Evolutionary conservation across 768 basidiomycete genomes (phyloP).

Genomic region (Kondoa subrosea): DNA sequence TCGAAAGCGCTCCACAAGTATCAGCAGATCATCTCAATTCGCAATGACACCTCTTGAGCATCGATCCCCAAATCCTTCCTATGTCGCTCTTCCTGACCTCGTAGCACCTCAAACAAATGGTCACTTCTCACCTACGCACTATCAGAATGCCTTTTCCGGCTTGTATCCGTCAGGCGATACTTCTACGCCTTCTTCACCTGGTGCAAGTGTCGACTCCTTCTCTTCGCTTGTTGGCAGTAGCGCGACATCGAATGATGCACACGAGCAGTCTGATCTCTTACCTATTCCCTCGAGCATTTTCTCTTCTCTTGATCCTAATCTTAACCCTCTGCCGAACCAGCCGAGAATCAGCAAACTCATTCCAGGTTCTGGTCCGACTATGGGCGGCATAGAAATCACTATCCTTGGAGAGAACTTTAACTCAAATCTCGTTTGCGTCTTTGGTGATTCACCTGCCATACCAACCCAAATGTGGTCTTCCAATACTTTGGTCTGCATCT

Average conservation of each 20-base stretch:
- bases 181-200: slow-evolving; percentile 10
- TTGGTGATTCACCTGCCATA: slow-evolving; percentile 64
- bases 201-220: not conserved
- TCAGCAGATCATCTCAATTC: slow-evolving; percentile 23
- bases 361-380: slow-evolving; percentile 35
- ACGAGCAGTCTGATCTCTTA: not conserved
- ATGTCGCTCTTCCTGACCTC: not conserved
- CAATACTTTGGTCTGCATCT: slow-evolving; percentile 74
- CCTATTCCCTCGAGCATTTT: too few species aligned
- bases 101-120: not conserved
- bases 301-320: too few species aligned
- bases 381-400: slow-evolving; percentile 83
- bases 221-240: not conserved
- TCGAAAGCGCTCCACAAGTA: slow-evolving; percentile 13
- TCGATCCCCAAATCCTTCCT: not conserved
- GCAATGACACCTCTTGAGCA: slow-evolving; percentile 22
- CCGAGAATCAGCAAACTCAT: slow-evolving; percentile 39
- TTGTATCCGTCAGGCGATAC: slow-evolving; percentile 6
- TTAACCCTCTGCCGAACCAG: slow-evolving; percentile 30
- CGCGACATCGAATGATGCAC: not conserved
- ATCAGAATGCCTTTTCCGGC: not conserved
- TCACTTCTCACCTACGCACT: not conserved
- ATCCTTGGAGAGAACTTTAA: slow-evolving; percentile 74
- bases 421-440: slow-evolving; percentile 48
- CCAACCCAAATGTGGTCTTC: slow-evolving; percentile 83